phyloP scores from a whole-genome alignment of 202 grass and related monocot species.

The Musa balbisiana region DNA sequence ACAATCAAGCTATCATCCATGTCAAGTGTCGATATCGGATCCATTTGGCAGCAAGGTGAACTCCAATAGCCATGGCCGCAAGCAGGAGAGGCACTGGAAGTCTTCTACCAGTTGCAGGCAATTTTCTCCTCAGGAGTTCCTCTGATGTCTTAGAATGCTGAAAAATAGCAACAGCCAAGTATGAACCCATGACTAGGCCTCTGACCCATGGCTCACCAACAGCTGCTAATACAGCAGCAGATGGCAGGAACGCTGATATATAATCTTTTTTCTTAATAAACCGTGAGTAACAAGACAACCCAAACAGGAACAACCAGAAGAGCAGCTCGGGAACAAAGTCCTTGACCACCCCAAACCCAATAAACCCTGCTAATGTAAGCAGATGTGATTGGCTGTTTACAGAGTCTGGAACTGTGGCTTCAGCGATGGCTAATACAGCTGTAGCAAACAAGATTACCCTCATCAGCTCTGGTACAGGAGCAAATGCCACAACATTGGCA shows the following conservation, averaged over 20 bases:
- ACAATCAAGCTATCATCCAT: slow-evolving; percentile 24
- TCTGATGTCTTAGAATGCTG: slow-evolving; percentile 21
- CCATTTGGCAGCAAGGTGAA: slow-evolving; percentile 31
- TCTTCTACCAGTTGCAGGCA: background rate
- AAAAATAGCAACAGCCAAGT: slow-evolving; percentile 19
- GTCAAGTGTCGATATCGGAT: slow-evolving; percentile 20
- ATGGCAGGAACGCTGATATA: slow-evolving; percentile 13
- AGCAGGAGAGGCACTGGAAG: slow-evolving; percentile 19
- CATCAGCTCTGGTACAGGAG: slow-evolving; percentile 30
- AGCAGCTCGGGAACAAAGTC: slow-evolving; percentile 25
- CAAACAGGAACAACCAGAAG: slow-evolving; percentile 30
- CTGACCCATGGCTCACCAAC: slow-evolving; percentile 26
- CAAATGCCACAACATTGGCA: slow-evolving; percentile 15
- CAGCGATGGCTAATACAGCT: slow-evolving; percentile 18
- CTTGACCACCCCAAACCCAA: slow-evolving; percentile 24
- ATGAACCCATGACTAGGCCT: slow-evolving; percentile 1
- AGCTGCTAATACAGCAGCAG: slow-evolving; percentile 18
- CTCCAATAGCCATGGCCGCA: slow-evolving; percentile 21
- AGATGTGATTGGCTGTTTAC: slow-evolving; percentile 19
- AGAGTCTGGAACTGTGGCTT: slow-evolving; percentile 21
- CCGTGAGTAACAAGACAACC: slow-evolving; percentile 27
- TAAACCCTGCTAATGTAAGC: slow-evolving; percentile 22
- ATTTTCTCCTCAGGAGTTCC: background rate
- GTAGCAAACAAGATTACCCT: slow-evolving; percentile 31
- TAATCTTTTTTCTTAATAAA: slow-evolving; percentile 26